Percentiles rank a stretch among this genome's conserved stretches.
Conservation (phyloP, 768 basidiomycete genomes). For the Calvatia gigantea region DNA sequence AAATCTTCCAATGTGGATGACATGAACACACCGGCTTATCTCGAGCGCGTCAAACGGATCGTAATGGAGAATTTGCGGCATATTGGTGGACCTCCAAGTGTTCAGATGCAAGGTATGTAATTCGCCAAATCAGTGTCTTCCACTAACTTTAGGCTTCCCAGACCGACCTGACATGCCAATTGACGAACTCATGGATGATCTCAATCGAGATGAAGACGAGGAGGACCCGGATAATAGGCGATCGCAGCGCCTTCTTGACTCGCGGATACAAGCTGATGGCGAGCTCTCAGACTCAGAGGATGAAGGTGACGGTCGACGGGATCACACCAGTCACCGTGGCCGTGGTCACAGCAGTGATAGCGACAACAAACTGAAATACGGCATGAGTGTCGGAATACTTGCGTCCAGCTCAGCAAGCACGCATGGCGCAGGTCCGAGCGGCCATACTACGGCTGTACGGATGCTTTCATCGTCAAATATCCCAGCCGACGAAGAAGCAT, state of each 20-base stretch:
- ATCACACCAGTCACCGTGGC: conserved; percentile 59
- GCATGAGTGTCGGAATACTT: conserved; percentile 70
- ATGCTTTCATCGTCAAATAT: conserved; percentile 30
- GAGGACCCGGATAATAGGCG: conserved; percentile 74
- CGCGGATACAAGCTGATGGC: conserved; percentile 76
- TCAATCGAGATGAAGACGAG: conserved; percentile 79
- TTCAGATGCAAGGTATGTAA: conserved; percentile 77
- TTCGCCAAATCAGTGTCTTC: conserved; percentile 1
- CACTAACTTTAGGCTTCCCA: conserved; percentile 29
- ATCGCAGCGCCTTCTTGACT: conserved; percentile 75
- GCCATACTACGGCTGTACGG: conserved; percentile 52
- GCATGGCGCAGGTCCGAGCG: conserved; percentile 76
- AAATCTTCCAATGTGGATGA: conserved; percentile 94
- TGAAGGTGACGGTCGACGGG: conserved; percentile 82
- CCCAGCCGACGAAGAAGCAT: conserved; percentile 1
- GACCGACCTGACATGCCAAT: conserved; percentile 84
- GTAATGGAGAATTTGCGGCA: conserved; percentile 90
- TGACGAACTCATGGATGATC: conserved; percentile 81
- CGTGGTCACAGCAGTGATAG: conserved; percentile 48
- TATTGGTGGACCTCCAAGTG: conserved; percentile 84
- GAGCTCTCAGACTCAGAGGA: conserved; percentile 98
- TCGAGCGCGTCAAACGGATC: conserved; percentile 89
- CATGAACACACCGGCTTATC: conserved; percentile 87
- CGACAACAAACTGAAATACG: conserved; percentile 50
- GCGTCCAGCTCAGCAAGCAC: conserved; percentile 55